A percentile compares a stretch with the other conserved stretches of the same genome.
phyloP scores from a whole-genome alignment of 2,329 filamentous ascomycete species.

The Akanthomyces muscarius region DNA sequence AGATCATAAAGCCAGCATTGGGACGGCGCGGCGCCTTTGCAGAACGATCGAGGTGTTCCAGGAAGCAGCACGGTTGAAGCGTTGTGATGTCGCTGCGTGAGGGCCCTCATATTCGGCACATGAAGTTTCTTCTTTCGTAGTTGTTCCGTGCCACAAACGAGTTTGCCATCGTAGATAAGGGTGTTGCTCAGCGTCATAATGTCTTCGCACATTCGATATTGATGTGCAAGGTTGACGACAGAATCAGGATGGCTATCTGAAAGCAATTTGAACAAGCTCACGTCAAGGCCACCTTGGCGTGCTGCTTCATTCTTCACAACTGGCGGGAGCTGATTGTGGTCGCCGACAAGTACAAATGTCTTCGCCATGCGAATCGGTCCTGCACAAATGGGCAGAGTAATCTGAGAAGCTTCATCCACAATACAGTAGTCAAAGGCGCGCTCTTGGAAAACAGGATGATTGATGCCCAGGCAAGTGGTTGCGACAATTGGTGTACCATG shows the following conservation, averaged over 20 bases:
- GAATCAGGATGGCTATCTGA: slow-evolving; percentile 84
- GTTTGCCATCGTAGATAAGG: slow-evolving; percentile 83
- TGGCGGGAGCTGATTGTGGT: slow-evolving; percentile 93
- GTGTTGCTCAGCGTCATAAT: slow-evolving; percentile 92
- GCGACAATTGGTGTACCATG: slow-evolving; percentile 85
- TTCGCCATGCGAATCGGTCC: slow-evolving; percentile 90
- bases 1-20: slow-evolving; percentile 75
- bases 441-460: slow-evolving; percentile 81
- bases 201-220: slow-evolving; percentile 98
- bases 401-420: slow-evolving; percentile 95
- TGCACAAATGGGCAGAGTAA: slow-evolving; percentile 89
- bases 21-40: slow-evolving; percentile 44
- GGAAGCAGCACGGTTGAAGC: slow-evolving; percentile 40
- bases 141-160: slow-evolving; percentile 80
- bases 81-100: slow-evolving; percentile 58
- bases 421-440: slow-evolving; percentile 97
- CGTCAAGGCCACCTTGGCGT: slow-evolving; percentile 77
- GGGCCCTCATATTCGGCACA: slow-evolving; percentile 61
- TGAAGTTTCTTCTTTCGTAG: slow-evolving; percentile 67
- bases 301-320: slow-evolving; percentile 91
- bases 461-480: slow-evolving; percentile 90
- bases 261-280: slow-evolving; percentile 89
- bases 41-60: slow-evolving; percentile 48
- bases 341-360: slow-evolving; percentile 91
- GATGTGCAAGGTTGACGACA: slow-evolving; percentile 88